Evolutionary conservation across 2,329 filamentous ascomycete genomes (phyloP).

Genomic region (Calonectria ilicicola): DNA sequence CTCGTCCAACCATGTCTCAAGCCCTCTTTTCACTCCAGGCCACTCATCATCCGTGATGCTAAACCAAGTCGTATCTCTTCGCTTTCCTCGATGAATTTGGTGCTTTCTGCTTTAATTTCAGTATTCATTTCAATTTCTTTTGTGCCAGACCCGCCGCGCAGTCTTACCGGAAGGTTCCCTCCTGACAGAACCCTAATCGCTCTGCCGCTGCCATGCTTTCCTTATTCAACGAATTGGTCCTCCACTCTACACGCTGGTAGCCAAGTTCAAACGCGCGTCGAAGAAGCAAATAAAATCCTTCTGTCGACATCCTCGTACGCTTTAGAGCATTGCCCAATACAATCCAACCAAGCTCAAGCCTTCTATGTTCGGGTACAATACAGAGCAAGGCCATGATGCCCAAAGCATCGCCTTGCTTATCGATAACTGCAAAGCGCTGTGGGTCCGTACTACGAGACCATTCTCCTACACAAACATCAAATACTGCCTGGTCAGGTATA

Average conservation of each 20-base stretch:
- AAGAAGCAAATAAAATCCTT: neutral
- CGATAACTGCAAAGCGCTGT: neutral
- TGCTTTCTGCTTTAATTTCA: neutral
- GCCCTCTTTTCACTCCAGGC: neutral
- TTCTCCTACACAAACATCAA: neutral
- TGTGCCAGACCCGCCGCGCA: too few relatives aligned
- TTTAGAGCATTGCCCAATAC: neutral
- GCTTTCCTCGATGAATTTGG: neutral
- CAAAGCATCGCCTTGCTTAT: neutral
- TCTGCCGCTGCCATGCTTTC: neutral
- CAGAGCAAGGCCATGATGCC: neutral
- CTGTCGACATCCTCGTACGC: neutral
- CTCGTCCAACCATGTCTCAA: neutral
- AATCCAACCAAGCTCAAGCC: neutral
- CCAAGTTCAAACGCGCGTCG: neutral
- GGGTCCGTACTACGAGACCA: neutral
- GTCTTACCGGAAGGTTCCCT: neutral
- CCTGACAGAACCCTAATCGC: neutral
- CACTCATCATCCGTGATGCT: neutral
- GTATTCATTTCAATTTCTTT: neutral
- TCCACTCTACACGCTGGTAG: neutral
- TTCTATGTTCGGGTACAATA: neutral
- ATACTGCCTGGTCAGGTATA: neutral
- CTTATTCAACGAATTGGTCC: neutral
- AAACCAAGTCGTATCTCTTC: neutral